phyloP scores from a whole-genome alignment of 441 rosid species.

The Brassica balearica region DNA sequence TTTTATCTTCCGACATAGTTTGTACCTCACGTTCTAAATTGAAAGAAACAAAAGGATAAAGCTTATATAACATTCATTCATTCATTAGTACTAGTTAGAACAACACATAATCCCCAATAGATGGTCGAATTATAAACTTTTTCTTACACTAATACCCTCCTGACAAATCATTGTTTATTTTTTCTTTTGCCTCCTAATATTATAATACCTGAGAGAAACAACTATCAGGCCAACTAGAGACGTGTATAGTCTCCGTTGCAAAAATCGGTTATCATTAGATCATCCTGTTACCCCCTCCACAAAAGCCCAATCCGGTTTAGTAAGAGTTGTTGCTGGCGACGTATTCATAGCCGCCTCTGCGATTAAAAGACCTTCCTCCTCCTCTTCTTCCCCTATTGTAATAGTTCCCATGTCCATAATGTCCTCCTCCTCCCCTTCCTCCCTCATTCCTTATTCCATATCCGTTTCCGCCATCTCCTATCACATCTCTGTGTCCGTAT shows the following conservation, averaged over 20 bases:
- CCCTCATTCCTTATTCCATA: constrained; percentile 64
- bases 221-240: constrained; percentile 10
- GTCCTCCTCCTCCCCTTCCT: constrained; percentile 60
- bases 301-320: constrained; percentile 30
- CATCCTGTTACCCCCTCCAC: constrained; percentile 13
- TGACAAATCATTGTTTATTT: background rate
- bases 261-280: constrained; percentile 19
- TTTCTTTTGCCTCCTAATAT: background rate
- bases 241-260: constrained; percentile 6
- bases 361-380: constrained; percentile 51
- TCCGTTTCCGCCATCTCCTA: constrained; percentile 60
- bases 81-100: background rate
- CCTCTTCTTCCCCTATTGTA: constrained; percentile 54
- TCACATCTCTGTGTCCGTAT: constrained; percentile 63
- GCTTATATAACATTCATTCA: background rate
- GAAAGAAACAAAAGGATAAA: background rate
- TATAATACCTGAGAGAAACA: constrained; percentile 2
- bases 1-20: background rate
- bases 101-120: constrained; percentile 1
- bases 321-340: constrained; percentile 47
- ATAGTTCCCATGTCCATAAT: constrained; percentile 57
- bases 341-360: constrained; percentile 45
- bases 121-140: background rate
- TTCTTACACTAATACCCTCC: constrained; percentile 11
- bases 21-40: background rate